A percentile compares a stretch with the other conserved stretches of the same genome.
Conservation (phyloP, 768 basidiomycete species). For the Aureoboletus auriporus region DNA sequence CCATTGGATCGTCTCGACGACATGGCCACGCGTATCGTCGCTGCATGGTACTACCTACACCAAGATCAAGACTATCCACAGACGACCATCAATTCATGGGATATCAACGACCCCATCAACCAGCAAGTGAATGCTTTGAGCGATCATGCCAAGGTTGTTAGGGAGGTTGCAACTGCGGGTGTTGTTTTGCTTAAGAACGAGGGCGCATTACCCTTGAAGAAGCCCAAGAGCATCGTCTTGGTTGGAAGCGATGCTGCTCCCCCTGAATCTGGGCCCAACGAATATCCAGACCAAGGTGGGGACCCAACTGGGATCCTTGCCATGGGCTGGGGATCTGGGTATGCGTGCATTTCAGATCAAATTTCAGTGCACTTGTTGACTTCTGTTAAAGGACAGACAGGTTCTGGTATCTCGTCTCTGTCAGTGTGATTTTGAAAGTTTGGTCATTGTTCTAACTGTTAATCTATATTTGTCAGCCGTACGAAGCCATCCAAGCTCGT, state of each 20-base stretch:
- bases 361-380: neutral
- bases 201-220: constrained; percentile 53
- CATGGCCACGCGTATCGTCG: constrained; percentile 68
- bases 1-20: constrained; percentile 58
- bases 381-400: constrained; percentile 48
- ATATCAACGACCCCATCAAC: constrained; percentile 27
- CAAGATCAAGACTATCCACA: constrained; percentile 30
- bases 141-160: constrained; percentile 48
- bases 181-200: constrained; percentile 69
- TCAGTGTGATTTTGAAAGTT: constrained; percentile 29
- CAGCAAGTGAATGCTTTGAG: constrained; percentile 54
- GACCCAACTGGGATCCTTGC: constrained; percentile 67
- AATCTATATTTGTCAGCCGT: constrained; percentile 41
- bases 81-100: constrained; percentile 25
- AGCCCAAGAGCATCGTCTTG: constrained; percentile 55
- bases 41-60: constrained; percentile 49
- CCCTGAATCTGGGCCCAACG: constrained; percentile 63
- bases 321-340: constrained; percentile 91
- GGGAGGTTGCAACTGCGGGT: constrained; percentile 62
- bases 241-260: constrained; percentile 67
- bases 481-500: constrained; percentile 74
- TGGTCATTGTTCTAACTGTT: neutral
- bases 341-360: constrained; percentile 2
- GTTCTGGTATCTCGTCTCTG: constrained; percentile 76
- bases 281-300: constrained; percentile 59